Base-by-base conservation (phyloP, 352 stramenopile species). In the Thalassiosira hispida region DNA sequence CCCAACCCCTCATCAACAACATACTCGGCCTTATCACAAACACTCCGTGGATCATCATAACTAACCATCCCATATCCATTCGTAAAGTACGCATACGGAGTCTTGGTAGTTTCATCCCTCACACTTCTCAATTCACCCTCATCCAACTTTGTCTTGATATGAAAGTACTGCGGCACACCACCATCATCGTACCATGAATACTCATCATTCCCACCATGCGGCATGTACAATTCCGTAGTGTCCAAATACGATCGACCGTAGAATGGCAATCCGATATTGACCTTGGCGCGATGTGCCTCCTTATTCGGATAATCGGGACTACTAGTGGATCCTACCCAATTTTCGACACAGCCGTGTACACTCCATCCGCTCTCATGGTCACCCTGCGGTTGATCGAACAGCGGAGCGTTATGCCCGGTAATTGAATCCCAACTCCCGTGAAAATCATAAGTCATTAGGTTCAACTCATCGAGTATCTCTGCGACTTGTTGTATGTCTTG, bases 381-480 rank as follows among this genome's bases (percentile, higher is more conserved):
- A 31, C 53, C 68, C 27, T 52, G 31, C 31, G 14, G 55, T 56
- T 77, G 68, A 64, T 77, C 53, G 49, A 62, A 77, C 7, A 77
- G 23, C 14, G 68, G 68, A 9, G 68, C 68, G 35, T 77, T 77
- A 7, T 69, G 42, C 20, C 68, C 68, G 11, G 68, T 77, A 18
- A 49, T 42, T 2, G 29, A 8, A 63, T 61, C 44, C 68, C 68
- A 77, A 9, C 55, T 44, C 12, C 55, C 68, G 40, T 68, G 53
- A 40, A 77, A 69, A 46, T 77, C 68, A 62, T 77, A 77, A 0
- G 68, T 69, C 68, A 77, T 69, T 1, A 75, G 29, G 57, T 67
- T 66, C 25, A 75, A 55, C 49, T 69, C 68, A 40, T 60, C 35
- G n/a, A 73, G n/a, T 12, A 63, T 33, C 23, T 69, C 25, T 20